A percentile compares a stretch with the other conserved stretches of the same genome.
Evolutionary conservation across 1,139 yeast species (phyloP).

Genomic region (Pichia sp.): DNA sequence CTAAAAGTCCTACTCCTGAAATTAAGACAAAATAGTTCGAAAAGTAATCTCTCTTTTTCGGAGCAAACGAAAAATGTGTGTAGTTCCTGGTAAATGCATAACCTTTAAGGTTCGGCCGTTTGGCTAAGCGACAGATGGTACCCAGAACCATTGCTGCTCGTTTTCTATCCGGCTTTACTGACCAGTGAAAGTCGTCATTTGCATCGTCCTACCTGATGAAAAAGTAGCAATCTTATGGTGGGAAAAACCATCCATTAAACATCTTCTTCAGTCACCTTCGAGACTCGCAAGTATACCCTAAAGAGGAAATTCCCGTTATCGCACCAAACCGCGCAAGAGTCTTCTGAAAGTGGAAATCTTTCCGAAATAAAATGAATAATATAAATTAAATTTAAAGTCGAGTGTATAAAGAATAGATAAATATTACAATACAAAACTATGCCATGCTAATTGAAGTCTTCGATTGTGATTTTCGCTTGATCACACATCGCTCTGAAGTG

Average conservation of each 20-base stretch:
- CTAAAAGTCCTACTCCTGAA: not conserved
- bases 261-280: not conserved
- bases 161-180: too few species aligned
- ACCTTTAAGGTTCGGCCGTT: too few species aligned
- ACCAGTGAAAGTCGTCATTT: too few species aligned
- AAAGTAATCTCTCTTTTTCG: too few species aligned
- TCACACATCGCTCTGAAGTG: conserved; percentile 39
- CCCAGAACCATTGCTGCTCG: too few species aligned
- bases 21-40: not conserved
- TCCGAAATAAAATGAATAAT: not conserved
- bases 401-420: not conserved
- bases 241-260: not conserved
- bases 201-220: too few species aligned
- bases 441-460: conserved; percentile 26
- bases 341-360: not conserved
- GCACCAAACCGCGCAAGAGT: not conserved
- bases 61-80: too few species aligned
- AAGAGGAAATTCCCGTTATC: conserved; percentile 5
- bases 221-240: too few species aligned
- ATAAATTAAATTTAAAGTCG: not conserved
- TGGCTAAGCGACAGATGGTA: too few species aligned
- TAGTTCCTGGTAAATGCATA: too few species aligned
- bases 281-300: not conserved
- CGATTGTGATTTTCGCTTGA: conserved; percentile 33
- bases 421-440: not conserved